Conservation (phyloP, 2,329 filamentous ascomycete genomes). For the Pseudodiploospora longispora region DNA sequence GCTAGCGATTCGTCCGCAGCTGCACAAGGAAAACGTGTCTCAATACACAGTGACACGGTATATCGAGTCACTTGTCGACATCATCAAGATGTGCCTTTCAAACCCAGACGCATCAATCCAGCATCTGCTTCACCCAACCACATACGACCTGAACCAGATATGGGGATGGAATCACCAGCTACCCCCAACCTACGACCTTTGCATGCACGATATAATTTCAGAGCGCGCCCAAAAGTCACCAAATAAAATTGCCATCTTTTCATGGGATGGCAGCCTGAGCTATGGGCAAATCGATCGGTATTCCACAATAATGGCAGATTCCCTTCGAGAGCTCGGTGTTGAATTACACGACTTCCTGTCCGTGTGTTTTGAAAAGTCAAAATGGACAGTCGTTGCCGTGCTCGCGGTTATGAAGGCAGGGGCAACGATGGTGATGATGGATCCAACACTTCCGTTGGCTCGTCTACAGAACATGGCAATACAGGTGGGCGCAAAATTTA, state of each 20-base stretch:
- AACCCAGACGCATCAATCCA: too few species aligned
- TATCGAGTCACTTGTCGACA: too few species aligned
- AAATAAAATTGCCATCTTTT: conserved; percentile 2
- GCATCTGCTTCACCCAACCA: neutral
- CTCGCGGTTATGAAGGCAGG: conserved; percentile 25
- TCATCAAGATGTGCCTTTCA: too few species aligned
- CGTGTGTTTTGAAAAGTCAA: conserved; percentile 24
- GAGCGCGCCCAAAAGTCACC: neutral
- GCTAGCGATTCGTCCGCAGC: too few species aligned
- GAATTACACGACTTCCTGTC: conserved; percentile 17
- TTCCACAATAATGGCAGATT: neutral
- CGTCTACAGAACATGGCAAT: neutral
- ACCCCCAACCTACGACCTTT: neutral
- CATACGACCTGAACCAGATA: conserved; percentile 1
- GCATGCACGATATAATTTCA: conserved; percentile 3
- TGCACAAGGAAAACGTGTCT: too few species aligned
- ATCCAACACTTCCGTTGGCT: conserved; percentile 13
- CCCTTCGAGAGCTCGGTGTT: neutral
- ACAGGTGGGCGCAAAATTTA: neutral
- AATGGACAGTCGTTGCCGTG: conserved; percentile 21
- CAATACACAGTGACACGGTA: too few species aligned
- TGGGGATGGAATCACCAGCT: conserved; percentile 7
- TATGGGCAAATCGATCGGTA: conserved; percentile 2
- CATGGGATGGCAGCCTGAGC: conserved; percentile 7
- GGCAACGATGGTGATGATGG: conserved; percentile 24